These are phyloP conservation scores for Clausena lansium DNA, from an alignment of 345 rosid species.

Conservation along the genomic window DNA sequence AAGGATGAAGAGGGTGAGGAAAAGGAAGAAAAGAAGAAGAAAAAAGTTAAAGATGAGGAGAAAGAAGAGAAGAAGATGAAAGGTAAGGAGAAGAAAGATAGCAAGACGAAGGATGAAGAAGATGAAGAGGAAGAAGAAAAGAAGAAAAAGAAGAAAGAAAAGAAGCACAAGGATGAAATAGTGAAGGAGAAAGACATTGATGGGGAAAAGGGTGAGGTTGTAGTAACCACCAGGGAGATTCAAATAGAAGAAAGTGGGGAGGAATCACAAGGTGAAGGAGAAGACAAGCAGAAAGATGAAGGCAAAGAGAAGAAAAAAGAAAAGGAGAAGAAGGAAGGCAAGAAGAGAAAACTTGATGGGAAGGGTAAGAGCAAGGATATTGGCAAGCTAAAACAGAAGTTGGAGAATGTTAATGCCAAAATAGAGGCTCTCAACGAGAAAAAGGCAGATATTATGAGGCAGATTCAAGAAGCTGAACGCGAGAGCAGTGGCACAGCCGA, in stretches of 20 bases:
- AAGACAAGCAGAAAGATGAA: conserved; percentile 26
- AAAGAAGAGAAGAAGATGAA: neutral
- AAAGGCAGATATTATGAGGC: conserved; percentile 48
- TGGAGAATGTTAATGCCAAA: conserved; percentile 59
- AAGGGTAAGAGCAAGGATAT: conserved; percentile 46
- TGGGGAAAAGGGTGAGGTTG: conserved; percentile 15
- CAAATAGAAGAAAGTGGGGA: conserved; percentile 19
- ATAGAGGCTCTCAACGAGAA: conserved; percentile 47
- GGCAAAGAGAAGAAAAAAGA: conserved; percentile 27
- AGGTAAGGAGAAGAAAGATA: neutral
- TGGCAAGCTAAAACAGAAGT: conserved; percentile 46
- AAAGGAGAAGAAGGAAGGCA: conserved; percentile 34
- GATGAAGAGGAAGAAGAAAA: conserved; percentile 3
- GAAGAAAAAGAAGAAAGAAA: neutral
- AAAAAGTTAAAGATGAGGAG: neutral
- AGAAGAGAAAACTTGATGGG: conserved; percentile 46
- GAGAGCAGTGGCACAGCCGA: conserved; percentile 13
- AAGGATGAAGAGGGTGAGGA: neutral
- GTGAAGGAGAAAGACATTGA: conserved; percentile 15
- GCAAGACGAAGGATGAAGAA: neutral
- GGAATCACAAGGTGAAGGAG: conserved; percentile 27
- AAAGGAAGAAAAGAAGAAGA: conserved; percentile 10
- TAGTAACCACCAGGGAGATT: conserved; percentile 29
- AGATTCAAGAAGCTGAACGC: conserved; percentile 57
- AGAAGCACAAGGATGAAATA: neutral